These are phyloP conservation scores for Clitoria ternatea DNA, from an alignment of 306 rosid genomes.

Conservation along the genomic window DNA sequence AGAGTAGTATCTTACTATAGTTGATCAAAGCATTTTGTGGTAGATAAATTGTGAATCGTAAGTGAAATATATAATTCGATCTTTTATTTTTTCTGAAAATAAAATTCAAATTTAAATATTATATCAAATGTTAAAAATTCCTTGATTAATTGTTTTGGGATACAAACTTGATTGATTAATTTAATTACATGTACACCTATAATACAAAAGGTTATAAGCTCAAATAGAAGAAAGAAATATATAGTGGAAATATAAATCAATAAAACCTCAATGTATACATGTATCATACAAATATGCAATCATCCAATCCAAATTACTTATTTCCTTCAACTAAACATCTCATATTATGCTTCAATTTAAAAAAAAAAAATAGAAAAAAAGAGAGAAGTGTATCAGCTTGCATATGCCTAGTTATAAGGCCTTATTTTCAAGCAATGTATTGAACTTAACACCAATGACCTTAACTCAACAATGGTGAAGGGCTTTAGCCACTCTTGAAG, in stretches of 20 bases:
- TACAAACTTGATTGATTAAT: not conserved
- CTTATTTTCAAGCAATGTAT: not conserved
- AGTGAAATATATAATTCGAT: no score
- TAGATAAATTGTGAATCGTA: no score
- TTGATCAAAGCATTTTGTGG: no score
- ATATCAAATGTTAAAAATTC: not conserved
- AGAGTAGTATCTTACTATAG: no score
- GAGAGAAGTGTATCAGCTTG: not conserved
- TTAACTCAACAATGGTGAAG: not conserved
- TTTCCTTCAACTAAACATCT: not conserved
- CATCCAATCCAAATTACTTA: conserved; percentile 9
- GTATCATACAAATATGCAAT: not conserved
- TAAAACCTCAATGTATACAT: not conserved
- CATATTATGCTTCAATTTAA: not conserved
- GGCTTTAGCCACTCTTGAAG: conserved; percentile 19
- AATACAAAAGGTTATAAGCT: no score
- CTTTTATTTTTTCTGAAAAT: not conserved
- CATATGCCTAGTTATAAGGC: not conserved
- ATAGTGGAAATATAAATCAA: not conserved
- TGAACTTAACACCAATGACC: not conserved
- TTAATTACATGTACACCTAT: not conserved
- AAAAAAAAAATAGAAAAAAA: not conserved
- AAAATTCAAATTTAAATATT: not conserved
- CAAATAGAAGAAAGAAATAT: not conserved
- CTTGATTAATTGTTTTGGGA: not conserved